Base-by-base conservation (phyloP, 2,329 filamentous ascomycete genomes). In the Aspergillus felis region DNA sequence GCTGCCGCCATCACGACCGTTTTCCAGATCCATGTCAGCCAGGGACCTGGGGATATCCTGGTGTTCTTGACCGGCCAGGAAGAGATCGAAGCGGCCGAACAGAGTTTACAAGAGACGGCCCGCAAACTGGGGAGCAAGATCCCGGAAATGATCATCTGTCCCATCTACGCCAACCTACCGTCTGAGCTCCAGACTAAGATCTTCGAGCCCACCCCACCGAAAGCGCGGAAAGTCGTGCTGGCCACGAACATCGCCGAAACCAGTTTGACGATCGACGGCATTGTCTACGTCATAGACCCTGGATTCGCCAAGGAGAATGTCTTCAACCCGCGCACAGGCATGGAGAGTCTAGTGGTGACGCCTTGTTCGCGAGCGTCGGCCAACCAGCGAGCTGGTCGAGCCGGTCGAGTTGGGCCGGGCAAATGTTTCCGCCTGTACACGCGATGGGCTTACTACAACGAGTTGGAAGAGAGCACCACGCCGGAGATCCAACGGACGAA, bases 181-280 rank as follows among this genome's bases (percentile, higher is more conserved):
- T 92, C 91, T 0, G 92, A 97, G 57, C 78, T 96, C 1, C 94
- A 99, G 71, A 85, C 89, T 50, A 93, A 93, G 71, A 96, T 97
- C 63, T 99, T 99, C 68, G 91, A 96, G 67, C 92, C 92, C 0
- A 96, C 93, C 0, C 93, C 94, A 0, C 85, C 88, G 0, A 88
- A 88, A 20, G 88, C 90, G 0, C 84, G 94, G 28, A 99, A 97
- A 71, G 91, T 97, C 0, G 91, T 99, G 0, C 78, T 97, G 41
- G 92, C 93, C 0, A 97, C 94, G 2, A 99, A 99, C 70, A 97
- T 99, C 73, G 94, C 94, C 2, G 94, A 99, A 74, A 99, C 94
- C 0, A 92, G 87, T 79, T 78, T 99, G 68, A 99, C 94, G 0
- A 96, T 99, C 57, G 92, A 97, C 71, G 93, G 92, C 17, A 96